phyloP scores from a whole-genome alignment of 495 filamentous ascomycete species.

The Aspergillus affinis region DNA sequence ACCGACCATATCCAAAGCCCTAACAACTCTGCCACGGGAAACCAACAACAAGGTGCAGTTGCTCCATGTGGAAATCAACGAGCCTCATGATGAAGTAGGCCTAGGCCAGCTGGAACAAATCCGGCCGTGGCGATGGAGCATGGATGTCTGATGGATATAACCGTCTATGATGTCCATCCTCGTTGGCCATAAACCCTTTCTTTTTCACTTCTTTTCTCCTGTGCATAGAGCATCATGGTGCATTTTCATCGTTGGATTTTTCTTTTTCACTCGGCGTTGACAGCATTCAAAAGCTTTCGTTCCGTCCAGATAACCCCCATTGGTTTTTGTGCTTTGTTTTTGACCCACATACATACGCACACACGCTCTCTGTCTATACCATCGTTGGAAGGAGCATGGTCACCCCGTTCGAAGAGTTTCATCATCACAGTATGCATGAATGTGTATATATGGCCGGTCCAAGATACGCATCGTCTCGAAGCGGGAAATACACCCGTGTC shows the following conservation, averaged over 20 bases:
- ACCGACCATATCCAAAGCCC: constrained; percentile 35
- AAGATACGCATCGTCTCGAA: constrained; percentile 8
- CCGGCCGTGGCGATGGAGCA: constrained; percentile 49
- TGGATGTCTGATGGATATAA: constrained; percentile 41
- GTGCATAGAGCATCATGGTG: constrained; percentile 6
- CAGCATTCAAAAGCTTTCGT: constrained; percentile 19
- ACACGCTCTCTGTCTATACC: not conserved
- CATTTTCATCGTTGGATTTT: constrained; percentile 9
- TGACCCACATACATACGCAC: not conserved
- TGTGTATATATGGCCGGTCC: constrained; percentile 30
- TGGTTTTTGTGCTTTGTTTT: not conserved
- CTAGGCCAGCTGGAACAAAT: constrained; percentile 41
- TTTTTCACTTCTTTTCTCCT: constrained; percentile 13
- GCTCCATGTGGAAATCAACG: constrained; percentile 45
- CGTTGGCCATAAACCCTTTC: constrained; percentile 1
- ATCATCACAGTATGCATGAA: not conserved
- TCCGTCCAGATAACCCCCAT: constrained; percentile 1
- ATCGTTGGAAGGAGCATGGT: not conserved
- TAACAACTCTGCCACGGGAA: constrained; percentile 33
- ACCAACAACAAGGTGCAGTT: constrained; percentile 42
- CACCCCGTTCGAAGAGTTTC: not conserved
- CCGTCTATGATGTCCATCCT: not conserved
- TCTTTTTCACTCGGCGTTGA: constrained; percentile 13
- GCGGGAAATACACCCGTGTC: not conserved
- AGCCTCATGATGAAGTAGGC: constrained; percentile 34